Percentiles rank a stretch among this genome's conserved stretches.
Conservation (phyloP, 2,329 filamentous ascomycete species). For the Pleoardoris graminearum region DNA sequence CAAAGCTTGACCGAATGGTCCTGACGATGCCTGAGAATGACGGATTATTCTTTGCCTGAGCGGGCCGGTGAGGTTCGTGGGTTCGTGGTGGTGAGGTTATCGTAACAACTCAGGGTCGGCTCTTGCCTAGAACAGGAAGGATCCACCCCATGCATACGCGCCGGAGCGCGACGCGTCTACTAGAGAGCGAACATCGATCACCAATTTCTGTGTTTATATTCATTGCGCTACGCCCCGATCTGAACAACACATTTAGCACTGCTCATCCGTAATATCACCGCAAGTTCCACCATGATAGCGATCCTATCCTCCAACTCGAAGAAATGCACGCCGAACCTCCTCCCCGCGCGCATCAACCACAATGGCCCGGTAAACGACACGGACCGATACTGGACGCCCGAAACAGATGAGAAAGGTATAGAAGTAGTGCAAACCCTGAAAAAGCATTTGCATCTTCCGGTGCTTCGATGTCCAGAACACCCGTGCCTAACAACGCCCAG, state of each 20-base stretch:
- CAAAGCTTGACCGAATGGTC: neutral
- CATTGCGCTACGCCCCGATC: neutral
- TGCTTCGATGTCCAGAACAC: neutral
- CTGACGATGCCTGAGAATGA: neutral
- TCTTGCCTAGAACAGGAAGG: too few species aligned
- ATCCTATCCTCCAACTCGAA: conserved; percentile 40
- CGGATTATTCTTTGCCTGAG: neutral
- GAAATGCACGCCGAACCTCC: conserved; percentile 66
- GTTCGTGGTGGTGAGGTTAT: too few species aligned
- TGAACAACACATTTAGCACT: neutral
- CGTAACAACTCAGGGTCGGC: too few species aligned
- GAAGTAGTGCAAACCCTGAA: too few species aligned
- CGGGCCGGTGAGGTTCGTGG: too few species aligned
- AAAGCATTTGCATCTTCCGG: too few species aligned
- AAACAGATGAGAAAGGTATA: conserved; percentile 39
- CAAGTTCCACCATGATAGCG: conserved; percentile 47
- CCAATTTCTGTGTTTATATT: too few species aligned
- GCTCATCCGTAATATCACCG: too few species aligned
- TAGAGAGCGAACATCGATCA: too few species aligned
- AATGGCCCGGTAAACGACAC: conserved; percentile 69
- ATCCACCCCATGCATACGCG: too few species aligned
- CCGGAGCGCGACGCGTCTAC: too few species aligned
- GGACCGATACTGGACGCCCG: conserved; percentile 71
- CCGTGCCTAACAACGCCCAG: conserved; percentile 10
- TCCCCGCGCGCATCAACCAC: conserved; percentile 81